Conservation (phyloP, 1,284 basidiomycete species). For the Cryptococcus hybrid region DNA sequence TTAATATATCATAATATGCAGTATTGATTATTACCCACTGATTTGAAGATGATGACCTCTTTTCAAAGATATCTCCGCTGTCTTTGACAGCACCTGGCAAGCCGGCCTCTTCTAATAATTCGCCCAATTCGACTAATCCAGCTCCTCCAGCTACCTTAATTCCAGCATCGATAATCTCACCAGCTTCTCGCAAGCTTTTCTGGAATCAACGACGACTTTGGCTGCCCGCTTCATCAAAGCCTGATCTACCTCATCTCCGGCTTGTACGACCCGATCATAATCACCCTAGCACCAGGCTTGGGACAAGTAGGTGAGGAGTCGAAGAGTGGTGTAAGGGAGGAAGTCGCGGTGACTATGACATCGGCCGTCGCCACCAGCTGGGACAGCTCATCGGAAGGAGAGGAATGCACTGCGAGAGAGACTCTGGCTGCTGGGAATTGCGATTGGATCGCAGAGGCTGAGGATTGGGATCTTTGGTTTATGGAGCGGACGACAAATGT, state of each 20-base stretch:
- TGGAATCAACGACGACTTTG: slow-evolving; percentile 67
- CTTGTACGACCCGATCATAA: slow-evolving; percentile 77
- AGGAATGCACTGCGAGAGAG: slow-evolving; percentile 4
- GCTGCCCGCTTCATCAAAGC: slow-evolving; percentile 58
- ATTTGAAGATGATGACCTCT: slow-evolving; percentile 48
- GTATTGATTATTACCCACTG: slow-evolving; percentile 25
- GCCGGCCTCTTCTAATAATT: slow-evolving; percentile 12
- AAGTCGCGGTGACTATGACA: slow-evolving; percentile 64
- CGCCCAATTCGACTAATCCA: slow-evolving; percentile 37
- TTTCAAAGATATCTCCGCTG: slow-evolving; percentile 13
- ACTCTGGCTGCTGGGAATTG: slow-evolving; percentile 51
- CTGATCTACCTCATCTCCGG: slow-evolving; percentile 70
- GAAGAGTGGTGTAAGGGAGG: slow-evolving; percentile 69
- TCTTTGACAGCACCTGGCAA: not conserved
- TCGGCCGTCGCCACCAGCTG: slow-evolving; percentile 34
- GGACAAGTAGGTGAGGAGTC: slow-evolving; percentile 14
- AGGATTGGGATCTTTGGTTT: slow-evolving; percentile 56
- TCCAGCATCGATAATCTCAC: slow-evolving; percentile 62
- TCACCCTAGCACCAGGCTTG: slow-evolving; percentile 61
- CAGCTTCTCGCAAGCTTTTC: slow-evolving; percentile 62
- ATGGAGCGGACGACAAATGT: slow-evolving; percentile 64
- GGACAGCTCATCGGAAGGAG: slow-evolving; percentile 15
- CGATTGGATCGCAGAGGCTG: slow-evolving; percentile 52
- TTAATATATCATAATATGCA: slow-evolving; percentile 3
- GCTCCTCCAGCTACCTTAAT: slow-evolving; percentile 42